These are phyloP conservation scores for Chenopodium suecicum DNA, from an alignment of 148 eudicot species.

Conservation along the genomic window DNA sequence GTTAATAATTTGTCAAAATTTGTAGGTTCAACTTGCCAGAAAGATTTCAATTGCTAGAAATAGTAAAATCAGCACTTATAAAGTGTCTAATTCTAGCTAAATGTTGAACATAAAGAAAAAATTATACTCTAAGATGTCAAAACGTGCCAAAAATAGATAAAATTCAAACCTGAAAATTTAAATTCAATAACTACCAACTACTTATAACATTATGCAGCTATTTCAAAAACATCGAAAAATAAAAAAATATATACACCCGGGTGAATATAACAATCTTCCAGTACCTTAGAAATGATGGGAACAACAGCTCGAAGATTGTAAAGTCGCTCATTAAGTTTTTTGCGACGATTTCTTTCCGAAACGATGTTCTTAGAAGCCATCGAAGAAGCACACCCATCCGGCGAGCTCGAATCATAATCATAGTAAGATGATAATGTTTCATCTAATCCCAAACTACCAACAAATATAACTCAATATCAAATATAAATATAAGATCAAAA, in stretches of 20 bases:
- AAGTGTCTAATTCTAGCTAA: neutral
- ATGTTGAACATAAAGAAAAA: neutral
- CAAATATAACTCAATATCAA: neutral
- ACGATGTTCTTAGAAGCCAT: slow-evolving; percentile 67
- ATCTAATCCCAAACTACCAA: slow-evolving; percentile 46
- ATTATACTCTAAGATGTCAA: no score
- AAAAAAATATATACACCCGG: no score
- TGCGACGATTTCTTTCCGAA: slow-evolving; percentile 76
- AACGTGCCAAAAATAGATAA: neutral
- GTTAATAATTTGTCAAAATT: neutral
- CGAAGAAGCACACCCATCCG: slow-evolving; percentile 58
- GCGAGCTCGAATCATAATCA: slow-evolving; percentile 82
- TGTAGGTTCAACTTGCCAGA: neutral
- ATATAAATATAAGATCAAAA: neutral
- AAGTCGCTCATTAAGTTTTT: slow-evolving; percentile 83
- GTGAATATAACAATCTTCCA: no score
- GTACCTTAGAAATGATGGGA: slow-evolving; percentile 84
- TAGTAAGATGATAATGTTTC: slow-evolving; percentile 59
- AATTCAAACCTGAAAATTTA: no score
- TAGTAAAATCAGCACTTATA: neutral
- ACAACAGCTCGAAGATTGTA: slow-evolving; percentile 80
- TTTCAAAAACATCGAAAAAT: no score
- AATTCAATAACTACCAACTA: no score
- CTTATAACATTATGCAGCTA: no score
- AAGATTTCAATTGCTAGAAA: neutral